phyloP scores from a whole-genome alignment of 805 yeast species.

The Yarrowia porcina region DNA sequence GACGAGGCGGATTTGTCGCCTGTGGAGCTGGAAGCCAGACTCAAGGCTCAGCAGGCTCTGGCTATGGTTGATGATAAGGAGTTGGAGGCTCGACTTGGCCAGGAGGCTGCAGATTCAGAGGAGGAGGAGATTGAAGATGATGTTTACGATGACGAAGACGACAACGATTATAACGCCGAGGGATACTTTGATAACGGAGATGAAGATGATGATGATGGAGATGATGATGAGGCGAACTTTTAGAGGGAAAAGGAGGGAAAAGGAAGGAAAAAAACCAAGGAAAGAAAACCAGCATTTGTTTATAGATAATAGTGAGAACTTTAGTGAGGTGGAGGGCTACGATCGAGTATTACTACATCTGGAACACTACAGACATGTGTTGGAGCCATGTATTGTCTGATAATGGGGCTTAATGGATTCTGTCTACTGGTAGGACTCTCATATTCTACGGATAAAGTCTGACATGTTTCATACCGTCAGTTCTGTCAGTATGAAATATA shows the following conservation, averaged over 20 bases:
- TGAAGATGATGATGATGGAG: conserved; percentile 50
- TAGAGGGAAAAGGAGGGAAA: conserved; percentile 33
- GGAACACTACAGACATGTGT: no score
- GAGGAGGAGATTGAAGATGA: conserved; percentile 53
- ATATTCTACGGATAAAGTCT: no score
- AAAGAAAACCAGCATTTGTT: neutral
- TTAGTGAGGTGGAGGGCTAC: no score
- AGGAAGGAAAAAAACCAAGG: neutral
- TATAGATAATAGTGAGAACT: no score
- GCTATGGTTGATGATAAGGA: conserved; percentile 24
- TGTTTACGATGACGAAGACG: conserved; percentile 63
- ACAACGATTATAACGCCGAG: conserved; percentile 77
- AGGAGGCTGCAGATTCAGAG: conserved; percentile 39
- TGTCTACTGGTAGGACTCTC: no score
- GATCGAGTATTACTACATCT: no score
- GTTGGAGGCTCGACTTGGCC: conserved; percentile 31
- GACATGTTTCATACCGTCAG: no score
- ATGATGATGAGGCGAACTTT: conserved; percentile 62
- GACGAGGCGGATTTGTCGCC: conserved; percentile 35
- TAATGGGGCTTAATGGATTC: no score
- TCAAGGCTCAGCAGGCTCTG: conserved; percentile 28
- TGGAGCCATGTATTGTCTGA: no score
- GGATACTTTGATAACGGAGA: conserved; percentile 72
- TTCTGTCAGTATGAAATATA: no score
- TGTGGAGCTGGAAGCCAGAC: conserved; percentile 41